These are phyloP conservation scores for Cyberlindnera nakhonratchasimensis DNA, from an alignment of 805 yeast species.

Conservation along the genomic window DNA sequence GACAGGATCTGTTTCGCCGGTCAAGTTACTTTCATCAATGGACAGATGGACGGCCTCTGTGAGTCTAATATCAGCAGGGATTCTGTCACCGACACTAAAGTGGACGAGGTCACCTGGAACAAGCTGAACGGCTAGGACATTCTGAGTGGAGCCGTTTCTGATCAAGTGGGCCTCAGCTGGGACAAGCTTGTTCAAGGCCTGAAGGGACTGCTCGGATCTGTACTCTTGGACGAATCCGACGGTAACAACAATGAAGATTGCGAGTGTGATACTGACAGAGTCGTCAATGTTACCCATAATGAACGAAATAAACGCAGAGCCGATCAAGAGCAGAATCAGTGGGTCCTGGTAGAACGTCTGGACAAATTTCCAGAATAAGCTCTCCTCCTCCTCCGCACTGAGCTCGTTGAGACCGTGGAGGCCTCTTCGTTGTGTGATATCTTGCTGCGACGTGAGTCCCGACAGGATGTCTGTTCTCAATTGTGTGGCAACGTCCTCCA, in stretches of 20 bases:
- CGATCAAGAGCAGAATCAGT: slow-evolving; percentile 79
- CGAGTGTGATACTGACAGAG: slow-evolving; percentile 89
- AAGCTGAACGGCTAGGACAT: slow-evolving; percentile 79
- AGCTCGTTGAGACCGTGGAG: slow-evolving; percentile 83
- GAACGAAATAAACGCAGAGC: slow-evolving; percentile 83
- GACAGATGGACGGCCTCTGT: slow-evolving; percentile 73
- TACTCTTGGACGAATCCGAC: slow-evolving; percentile 98
- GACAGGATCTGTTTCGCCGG: slow-evolving; percentile 93
- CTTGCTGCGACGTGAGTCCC: slow-evolving; percentile 71
- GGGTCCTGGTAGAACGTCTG: slow-evolving; percentile 88
- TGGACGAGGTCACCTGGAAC: slow-evolving; percentile 97
- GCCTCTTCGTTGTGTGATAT: slow-evolving; percentile 65
- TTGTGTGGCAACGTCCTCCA: slow-evolving; percentile 60
- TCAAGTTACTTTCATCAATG: slow-evolving; percentile 90
- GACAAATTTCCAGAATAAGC: slow-evolving; percentile 64
- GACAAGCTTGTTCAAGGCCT: slow-evolving; percentile 87
- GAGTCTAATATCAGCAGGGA: slow-evolving; percentile 92
- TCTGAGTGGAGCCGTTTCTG: slow-evolving; percentile 71
- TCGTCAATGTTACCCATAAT: slow-evolving; percentile 96
- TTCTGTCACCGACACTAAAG: slow-evolving; percentile 88
- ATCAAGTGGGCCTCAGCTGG: slow-evolving; percentile 96
- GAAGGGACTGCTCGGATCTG: slow-evolving; percentile 89
- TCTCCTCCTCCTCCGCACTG: slow-evolving; percentile 70
- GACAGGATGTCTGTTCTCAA: slow-evolving; percentile 54
- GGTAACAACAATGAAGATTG: slow-evolving; percentile 87